Percentiles rank a stretch among this genome's conserved stretches.
These are phyloP conservation scores for Pharnaceum exiguum DNA, from an alignment of 148 eudicot genomes.

Conservation along the genomic window DNA sequence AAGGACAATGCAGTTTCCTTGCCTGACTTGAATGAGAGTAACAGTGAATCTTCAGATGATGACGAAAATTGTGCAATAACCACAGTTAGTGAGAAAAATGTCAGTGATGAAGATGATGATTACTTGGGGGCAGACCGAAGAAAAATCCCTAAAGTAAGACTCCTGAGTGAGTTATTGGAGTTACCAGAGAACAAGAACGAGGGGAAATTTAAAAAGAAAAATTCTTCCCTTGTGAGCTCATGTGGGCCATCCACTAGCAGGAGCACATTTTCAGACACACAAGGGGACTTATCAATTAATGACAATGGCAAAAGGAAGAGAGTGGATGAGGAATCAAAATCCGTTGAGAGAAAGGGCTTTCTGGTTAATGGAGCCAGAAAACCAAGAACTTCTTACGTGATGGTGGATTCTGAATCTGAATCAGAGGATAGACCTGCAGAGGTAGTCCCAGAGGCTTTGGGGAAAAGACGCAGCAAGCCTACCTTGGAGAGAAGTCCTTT, in stretches of 20 bases:
- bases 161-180: constrained; percentile 49
- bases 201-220: constrained; percentile 17
- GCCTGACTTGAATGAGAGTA: constrained; percentile 24
- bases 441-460: constrained; percentile 11
- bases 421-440: constrained; percentile 27
- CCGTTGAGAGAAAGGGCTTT: constrained; percentile 6
- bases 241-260: constrained; percentile 9
- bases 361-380: constrained; percentile 27
- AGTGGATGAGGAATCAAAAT: constrained; percentile 33
- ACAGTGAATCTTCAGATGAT: constrained; percentile 31
- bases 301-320: constrained; percentile 32
- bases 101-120: constrained; percentile 33
- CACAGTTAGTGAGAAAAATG: constrained; percentile 9
- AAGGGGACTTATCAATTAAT: not conserved
- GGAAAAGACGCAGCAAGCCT: constrained; percentile 25
- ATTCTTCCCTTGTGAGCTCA: constrained; percentile 8
- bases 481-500: constrained; percentile 14
- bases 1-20: constrained; percentile 11
- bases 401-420: constrained; percentile 25
- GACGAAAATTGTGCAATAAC: constrained; percentile 16
- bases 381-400: constrained; percentile 7
- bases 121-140: constrained; percentile 27
- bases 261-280: constrained; percentile 18
- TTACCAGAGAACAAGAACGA: constrained; percentile 14
- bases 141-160: constrained; percentile 50